phyloP scores from a whole-genome alignment of 352 stramenopile genomes.

The Pythium plurisporium region DNA sequence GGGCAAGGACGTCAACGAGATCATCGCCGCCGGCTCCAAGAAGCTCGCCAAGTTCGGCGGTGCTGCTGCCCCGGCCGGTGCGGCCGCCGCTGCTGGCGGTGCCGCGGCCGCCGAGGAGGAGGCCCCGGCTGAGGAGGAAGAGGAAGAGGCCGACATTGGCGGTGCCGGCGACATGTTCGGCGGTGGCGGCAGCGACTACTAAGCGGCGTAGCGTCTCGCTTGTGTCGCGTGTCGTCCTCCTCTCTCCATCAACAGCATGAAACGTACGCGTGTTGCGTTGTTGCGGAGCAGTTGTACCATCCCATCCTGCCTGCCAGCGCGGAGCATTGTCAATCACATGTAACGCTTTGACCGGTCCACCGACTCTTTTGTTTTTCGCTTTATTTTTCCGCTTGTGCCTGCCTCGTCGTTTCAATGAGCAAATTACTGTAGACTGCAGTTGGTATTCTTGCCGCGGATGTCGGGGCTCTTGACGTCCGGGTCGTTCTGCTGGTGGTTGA shows the following conservation, averaged over 20 bases:
- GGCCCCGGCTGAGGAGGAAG: slow-evolving; percentile 48
- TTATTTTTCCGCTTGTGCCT: background rate
- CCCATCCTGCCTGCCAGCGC: slow-evolving; percentile 18
- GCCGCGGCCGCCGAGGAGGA: slow-evolving; percentile 53
- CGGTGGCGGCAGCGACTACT: slow-evolving; percentile 75
- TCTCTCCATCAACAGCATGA: too few relatives aligned
- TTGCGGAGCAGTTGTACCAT: slow-evolving; percentile 12
- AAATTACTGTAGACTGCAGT: slow-evolving; percentile 53
- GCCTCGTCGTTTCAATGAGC: background rate
- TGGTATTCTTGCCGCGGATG: slow-evolving; percentile 40
- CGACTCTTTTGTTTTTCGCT: background rate
- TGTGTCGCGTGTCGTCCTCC: background rate
- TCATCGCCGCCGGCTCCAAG: slow-evolving; percentile 74
- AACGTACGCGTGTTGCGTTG: too few relatives aligned
- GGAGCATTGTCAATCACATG: slow-evolving; percentile 40
- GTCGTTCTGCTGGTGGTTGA: slow-evolving; percentile 92
- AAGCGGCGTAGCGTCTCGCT: slow-evolving; percentile 28
- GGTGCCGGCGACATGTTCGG: slow-evolving; percentile 89
- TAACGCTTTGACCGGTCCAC: slow-evolving; percentile 63
- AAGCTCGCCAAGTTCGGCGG: slow-evolving; percentile 84
- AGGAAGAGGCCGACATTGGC: slow-evolving; percentile 80
- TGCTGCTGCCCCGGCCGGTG: slow-evolving; percentile 48
- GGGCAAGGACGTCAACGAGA: slow-evolving; percentile 78
- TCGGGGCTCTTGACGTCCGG: slow-evolving; percentile 79
- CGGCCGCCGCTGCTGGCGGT: slow-evolving; percentile 40